A percentile compares a stretch with the other conserved stretches of the same genome.
phyloP scores from a whole-genome alignment of 768 basidiomycete species.

The Termitomyces sp. region DNA sequence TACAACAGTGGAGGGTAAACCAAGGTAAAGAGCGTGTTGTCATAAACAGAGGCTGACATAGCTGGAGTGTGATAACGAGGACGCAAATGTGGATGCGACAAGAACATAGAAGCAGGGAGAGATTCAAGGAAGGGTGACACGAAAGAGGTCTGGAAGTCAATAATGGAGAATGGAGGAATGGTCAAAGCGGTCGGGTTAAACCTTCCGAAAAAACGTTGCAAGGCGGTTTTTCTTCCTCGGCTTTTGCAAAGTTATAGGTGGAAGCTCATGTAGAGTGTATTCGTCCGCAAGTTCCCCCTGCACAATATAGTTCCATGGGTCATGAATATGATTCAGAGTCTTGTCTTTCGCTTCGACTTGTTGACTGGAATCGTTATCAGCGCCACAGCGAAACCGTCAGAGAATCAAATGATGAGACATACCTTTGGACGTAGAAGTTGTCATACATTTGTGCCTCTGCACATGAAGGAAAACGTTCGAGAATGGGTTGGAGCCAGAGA shows the following conservation, averaged over 20 bases:
- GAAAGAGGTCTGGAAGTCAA: background rate
- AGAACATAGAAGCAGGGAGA: background rate
- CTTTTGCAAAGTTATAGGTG: background rate
- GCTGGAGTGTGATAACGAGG: no score
- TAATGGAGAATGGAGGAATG: background rate
- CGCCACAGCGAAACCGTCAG: background rate
- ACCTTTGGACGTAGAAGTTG: conserved; percentile 14
- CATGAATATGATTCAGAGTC: conserved; percentile 1
- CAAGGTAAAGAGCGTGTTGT: background rate
- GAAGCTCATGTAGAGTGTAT: conserved; percentile 5
- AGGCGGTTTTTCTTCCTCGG: conserved; percentile 3
- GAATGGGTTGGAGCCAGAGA: conserved; percentile 30
- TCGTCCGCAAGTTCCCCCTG: background rate
- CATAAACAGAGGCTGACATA: no score
- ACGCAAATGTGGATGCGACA: no score
- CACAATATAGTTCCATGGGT: conserved; percentile 10
- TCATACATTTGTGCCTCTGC: conserved; percentile 8
- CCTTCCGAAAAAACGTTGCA: conserved; percentile 1
- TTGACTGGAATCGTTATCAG: conserved; percentile 5
- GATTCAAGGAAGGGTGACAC: background rate
- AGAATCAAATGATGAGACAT: background rate
- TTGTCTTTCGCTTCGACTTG: conserved; percentile 10
- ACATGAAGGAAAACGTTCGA: conserved; percentile 15
- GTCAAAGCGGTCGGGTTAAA: no score
- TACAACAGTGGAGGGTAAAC: background rate